These are phyloP conservation scores for Cyberlindnera euphorbiiphila DNA, from an alignment of 805 yeast genomes.

Conservation along the genomic window DNA sequence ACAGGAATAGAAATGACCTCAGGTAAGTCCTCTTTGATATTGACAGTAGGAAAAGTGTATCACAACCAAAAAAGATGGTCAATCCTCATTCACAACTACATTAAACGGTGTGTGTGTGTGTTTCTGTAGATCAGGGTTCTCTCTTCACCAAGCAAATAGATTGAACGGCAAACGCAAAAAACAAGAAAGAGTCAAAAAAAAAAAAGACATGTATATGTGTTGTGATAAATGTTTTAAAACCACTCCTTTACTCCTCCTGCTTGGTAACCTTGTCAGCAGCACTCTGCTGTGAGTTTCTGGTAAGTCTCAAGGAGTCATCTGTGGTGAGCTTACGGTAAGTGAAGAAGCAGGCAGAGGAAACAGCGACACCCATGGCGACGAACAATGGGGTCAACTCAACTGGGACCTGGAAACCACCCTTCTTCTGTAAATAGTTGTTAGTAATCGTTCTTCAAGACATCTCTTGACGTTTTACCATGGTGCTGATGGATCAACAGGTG, in stretches of 20 bases:
- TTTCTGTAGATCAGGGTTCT: too few species aligned
- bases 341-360: conserved; percentile 47
- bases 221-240: too few species aligned
- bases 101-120: too few species aligned
- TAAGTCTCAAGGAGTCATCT: conserved; percentile 47
- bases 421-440: conserved; percentile 30
- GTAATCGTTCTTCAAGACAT: too few species aligned
- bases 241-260: conserved; percentile 16
- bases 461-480: too few species aligned
- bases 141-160: too few species aligned
- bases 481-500: background rate
- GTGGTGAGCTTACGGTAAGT: conserved; percentile 46
- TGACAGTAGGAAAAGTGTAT: too few species aligned
- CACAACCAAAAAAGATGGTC: too few species aligned
- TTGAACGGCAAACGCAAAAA: background rate
- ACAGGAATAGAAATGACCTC: too few species aligned
- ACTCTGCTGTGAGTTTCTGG: conserved; percentile 42
- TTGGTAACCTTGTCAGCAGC: conserved; percentile 16
- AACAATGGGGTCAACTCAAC: conserved; percentile 57
- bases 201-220: background rate
- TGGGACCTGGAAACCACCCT: conserved; percentile 39
- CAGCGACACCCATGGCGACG: conserved; percentile 52
- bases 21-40: too few species aligned
- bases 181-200: background rate
- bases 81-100: too few species aligned